Conservation (phyloP, 768 basidiomycete species). For the Leccinellum luteum region DNA sequence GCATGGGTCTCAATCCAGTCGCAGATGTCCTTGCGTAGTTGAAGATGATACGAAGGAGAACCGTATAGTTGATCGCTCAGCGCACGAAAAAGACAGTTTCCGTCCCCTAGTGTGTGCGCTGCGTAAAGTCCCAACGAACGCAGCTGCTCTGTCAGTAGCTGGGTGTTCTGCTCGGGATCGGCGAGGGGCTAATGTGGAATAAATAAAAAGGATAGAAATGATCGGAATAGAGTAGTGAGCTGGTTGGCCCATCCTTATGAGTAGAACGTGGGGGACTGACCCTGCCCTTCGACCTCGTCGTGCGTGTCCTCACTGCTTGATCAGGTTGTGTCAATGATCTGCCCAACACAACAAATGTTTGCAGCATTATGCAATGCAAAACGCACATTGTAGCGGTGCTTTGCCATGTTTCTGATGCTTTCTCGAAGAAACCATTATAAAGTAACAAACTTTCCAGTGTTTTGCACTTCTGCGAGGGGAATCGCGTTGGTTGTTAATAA, state of each 20-base stretch:
- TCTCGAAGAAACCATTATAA: slow-evolving; percentile 43
- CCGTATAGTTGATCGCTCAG: slow-evolving; percentile 87
- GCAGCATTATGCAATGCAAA: slow-evolving; percentile 23
- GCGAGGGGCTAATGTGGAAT: slow-evolving; percentile 38
- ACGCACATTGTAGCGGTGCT: slow-evolving; percentile 41
- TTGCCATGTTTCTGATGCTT: slow-evolving; percentile 37
- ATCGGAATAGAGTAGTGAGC: slow-evolving; percentile 18
- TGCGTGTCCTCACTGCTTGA: slow-evolving; percentile 51
- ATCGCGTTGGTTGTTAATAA: slow-evolving; percentile 39
- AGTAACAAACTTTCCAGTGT: slow-evolving; percentile 29
- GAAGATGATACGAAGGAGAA: slow-evolving; percentile 62
- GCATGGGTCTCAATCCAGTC: slow-evolving; percentile 74
- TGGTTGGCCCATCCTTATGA: slow-evolving; percentile 15
- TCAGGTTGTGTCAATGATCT: slow-evolving; percentile 24
- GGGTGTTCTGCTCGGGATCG: slow-evolving; percentile 63
- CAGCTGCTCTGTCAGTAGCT: slow-evolving; percentile 69
- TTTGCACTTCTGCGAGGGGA: slow-evolving; percentile 20
- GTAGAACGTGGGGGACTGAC: slow-evolving; percentile 38
- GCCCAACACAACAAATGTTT: slow-evolving; percentile 25
- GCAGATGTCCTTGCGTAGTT: slow-evolving; percentile 73
- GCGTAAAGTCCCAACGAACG: slow-evolving; percentile 80
- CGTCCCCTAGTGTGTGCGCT: slow-evolving; percentile 83
- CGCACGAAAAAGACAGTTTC: slow-evolving; percentile 92
- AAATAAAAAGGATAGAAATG: background rate
- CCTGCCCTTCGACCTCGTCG: slow-evolving; percentile 58